Conservation (phyloP, 148 eudicot species). For the Vaccinium myrtillus region DNA sequence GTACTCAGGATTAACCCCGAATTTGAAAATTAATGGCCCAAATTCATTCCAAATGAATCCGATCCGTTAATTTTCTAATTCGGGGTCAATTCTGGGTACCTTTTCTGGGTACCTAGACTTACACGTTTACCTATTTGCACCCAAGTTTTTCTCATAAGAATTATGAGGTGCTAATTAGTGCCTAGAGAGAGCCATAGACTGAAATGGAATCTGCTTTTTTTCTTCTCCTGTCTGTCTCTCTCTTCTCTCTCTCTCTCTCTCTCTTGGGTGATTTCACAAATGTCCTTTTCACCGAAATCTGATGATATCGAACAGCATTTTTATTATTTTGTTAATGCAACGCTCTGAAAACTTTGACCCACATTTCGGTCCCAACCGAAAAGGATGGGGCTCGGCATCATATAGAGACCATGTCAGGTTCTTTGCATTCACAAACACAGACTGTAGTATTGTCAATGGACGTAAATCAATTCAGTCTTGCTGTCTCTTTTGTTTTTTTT, state of each 20-base stretch:
- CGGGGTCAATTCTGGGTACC: too few species aligned
- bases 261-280: constrained; percentile 25
- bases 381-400: constrained; percentile 41
- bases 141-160: too few species aligned
- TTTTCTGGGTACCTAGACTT: too few species aligned
- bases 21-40: too few species aligned
- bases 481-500: too few species aligned
- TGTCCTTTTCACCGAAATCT: constrained; percentile 68
- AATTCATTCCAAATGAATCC: too few species aligned
- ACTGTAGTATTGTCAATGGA: constrained; percentile 1
- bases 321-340: constrained; percentile 18
- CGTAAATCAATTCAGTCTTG: neutral
- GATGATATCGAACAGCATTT: constrained; percentile 21
- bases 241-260: constrained; percentile 7
- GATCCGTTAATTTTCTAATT: too few species aligned
- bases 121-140: too few species aligned
- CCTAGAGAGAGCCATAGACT: constrained; percentile 15
- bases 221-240: constrained; percentile 1
- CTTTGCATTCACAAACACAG: constrained; percentile 29
- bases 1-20: too few species aligned
- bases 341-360: constrained; percentile 54
- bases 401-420: constrained; percentile 46
- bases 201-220: constrained; percentile 35
- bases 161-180: neutral
- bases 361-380: constrained; percentile 58